phyloP scores from a whole-genome alignment of 495 filamentous ascomycete species.

The Neurospora cerealis region DNA sequence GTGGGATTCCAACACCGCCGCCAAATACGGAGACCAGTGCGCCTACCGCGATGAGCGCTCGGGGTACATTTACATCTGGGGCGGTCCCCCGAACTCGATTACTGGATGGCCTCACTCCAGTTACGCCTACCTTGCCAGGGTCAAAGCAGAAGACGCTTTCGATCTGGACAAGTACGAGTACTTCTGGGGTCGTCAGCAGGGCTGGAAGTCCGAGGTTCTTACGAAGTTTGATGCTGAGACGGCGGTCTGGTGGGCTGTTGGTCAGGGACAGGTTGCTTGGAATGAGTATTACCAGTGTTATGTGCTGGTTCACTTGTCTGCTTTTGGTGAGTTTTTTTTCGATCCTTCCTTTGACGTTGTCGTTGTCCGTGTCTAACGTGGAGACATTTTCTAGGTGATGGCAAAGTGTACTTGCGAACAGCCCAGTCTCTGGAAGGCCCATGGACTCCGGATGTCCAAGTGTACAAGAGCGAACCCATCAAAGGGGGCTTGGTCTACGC shows the following conservation, averaged over 20 bases:
- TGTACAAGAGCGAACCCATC: slow-evolving; percentile 21
- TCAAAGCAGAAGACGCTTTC: slow-evolving; percentile 22
- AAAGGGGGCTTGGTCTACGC: slow-evolving; percentile 23
- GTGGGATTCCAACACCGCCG: slow-evolving; percentile 15
- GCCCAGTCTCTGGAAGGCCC: slow-evolving; percentile 22
- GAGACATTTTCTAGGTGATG: slow-evolving; percentile 1
- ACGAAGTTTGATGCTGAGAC: slow-evolving; percentile 17
- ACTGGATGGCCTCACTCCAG: slow-evolving; percentile 8
- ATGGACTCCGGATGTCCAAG: slow-evolving; percentile 23
- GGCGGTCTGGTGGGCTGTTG: slow-evolving; percentile 21
- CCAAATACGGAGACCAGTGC: slow-evolving; percentile 25
- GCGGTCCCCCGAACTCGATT: slow-evolving; percentile 19
- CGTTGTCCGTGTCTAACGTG: not conserved
- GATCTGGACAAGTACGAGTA: slow-evolving; percentile 26
- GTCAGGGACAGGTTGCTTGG: slow-evolving; percentile 25
- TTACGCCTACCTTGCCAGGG: slow-evolving; percentile 28
- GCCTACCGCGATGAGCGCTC: slow-evolving; percentile 27
- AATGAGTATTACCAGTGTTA: slow-evolving; percentile 21
- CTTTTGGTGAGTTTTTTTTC: slow-evolving; percentile 12
- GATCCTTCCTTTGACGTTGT: not conserved
- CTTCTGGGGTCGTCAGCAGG: slow-evolving; percentile 22
- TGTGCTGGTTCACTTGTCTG: slow-evolving; percentile 18
- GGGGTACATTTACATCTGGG: slow-evolving; percentile 26
- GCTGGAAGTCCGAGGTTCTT: slow-evolving; percentile 20
- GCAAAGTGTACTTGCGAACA: slow-evolving; percentile 17